Evolutionary conservation across 768 basidiomycete species (phyloP).

Genomic region (Mycena galopus): DNA sequence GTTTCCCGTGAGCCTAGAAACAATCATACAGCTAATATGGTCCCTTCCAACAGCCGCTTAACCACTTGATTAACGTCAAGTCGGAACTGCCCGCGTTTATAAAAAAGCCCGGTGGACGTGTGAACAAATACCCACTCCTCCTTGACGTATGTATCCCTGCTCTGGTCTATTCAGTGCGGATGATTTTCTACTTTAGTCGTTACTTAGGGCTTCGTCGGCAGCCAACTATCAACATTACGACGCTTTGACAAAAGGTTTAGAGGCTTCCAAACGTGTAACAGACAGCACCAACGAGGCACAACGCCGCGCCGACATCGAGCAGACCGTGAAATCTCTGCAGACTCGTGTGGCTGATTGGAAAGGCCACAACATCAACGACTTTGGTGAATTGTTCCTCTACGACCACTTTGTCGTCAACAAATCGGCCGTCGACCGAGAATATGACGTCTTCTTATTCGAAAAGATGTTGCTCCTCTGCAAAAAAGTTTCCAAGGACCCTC

Average conservation of each 20-base stretch:
- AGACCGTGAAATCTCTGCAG: conserved; percentile 89
- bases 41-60: conserved; percentile 71
- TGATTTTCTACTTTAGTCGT: conserved; percentile 64
- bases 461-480: conserved; percentile 99
- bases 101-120: conserved; percentile 98
- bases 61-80: conserved; percentile 89
- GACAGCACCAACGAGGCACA: conserved; percentile 97
- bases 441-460: conserved; percentile 98
- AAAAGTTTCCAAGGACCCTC: conserved; percentile 75
- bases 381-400: conserved; percentile 94
- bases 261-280: conserved; percentile 92
- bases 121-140: conserved; percentile 97
- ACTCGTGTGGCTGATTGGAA: conserved; percentile 98
- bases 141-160: conserved; percentile 75
- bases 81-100: conserved; percentile 96
- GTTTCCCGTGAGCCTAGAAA: conserved; percentile 54
- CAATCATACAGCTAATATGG: conserved; percentile 58
- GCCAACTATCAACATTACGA: conserved; percentile 78
- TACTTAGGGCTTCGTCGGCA: conserved; percentile 78
- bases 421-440: conserved; percentile 95
- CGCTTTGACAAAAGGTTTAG: conserved; percentile 87
- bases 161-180: conserved; percentile 29
- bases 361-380: conserved; percentile 94
- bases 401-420: conserved; percentile 97
- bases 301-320: conserved; percentile 90